Base-by-base conservation (phyloP, 139 green algal genomes). In the Eudorina sp. region DNA sequence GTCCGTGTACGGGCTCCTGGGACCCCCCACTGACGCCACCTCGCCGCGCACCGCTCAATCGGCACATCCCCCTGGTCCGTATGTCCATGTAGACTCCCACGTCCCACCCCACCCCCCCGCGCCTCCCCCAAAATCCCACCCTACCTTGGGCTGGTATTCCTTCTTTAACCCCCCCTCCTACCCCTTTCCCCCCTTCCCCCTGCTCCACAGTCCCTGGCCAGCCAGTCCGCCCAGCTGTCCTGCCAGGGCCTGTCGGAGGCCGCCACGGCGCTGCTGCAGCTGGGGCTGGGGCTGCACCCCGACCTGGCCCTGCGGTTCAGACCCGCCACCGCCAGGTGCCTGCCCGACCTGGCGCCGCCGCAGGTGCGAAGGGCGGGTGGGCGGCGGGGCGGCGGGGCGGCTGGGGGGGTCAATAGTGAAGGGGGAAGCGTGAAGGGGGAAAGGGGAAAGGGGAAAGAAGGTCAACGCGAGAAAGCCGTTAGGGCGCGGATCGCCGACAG, bases 241-340 rank as follows among this genome's bases (percentile, higher is more conserved):
- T 2, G 40, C 25, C 31, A 74, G 40, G 79, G 79, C 3, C 58
- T 85, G 79, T 13, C 8, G n/a, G 55, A 74, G 29, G 55, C 79
- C 40, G 55, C 40, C 27, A 45, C 27, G 3, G 55, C 79, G 4
- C 40, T 85, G 40, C n/a, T 74, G 58, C 79, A 75, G 55, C 40
- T 85, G 79, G 55, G 40, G 0, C 2, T 85, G 40, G 40, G 27
- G 40, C 58, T 85, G 58, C 29, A 66, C 4, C 38, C 58, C 5
- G 79, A 60, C 4, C 16, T 46, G 79, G 79, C 79, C 11, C 40
- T 29, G 3, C 23, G 58, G 51, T 85, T 85, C 79, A 11, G 79
- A n/a, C 27, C 40, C 2, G 29, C 58, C 23, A 29, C 55, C 27
- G 23, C 19, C 6, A 43, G 58, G 0, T 19, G 9, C 38, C 14